Base-by-base conservation (phyloP, 441 rosid genomes). In the Viola pubescens region DNA sequence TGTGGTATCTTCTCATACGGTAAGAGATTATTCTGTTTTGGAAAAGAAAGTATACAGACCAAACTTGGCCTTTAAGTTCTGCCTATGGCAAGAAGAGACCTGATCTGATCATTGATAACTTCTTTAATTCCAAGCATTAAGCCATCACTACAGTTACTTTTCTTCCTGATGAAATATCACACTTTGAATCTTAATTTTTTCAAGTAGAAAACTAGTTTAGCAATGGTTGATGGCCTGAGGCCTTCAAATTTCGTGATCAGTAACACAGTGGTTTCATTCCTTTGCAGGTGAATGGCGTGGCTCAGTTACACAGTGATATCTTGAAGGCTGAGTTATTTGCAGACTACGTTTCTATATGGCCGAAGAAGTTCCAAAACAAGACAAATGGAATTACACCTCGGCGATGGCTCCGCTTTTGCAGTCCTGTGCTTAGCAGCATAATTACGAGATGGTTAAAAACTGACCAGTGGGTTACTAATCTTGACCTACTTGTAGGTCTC, bases 341-440 rank as follows among this genome's bases (percentile, higher is more conserved):
- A 44, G 97, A 94, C 81, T 94, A 88, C 63, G 95, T 88, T 62
- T 86, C 97, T 54, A 53, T 94, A 58, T 94, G 97, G 97, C 97
- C 97, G 48, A 82, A 70, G 73, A 90, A 86, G 75, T 89, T 94
- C 73, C 97, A 90, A 78, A 94, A 94, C 56, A 94, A 94, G 78
- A 94, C 97, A 58, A 94, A 94, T 66, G 99, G 96, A 60, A 86
- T 94, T 58, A 94, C 99, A 60, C 94, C 99, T 67, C 94, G 95
- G 48, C 82, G 97, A 46, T 94, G 99, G 97, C 90, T 94, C 63
- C 79, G 84, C 42, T 90, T 94, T 74, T 94, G 99, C 81, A 88
- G 84, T 75, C 97, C 96, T 56, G 95, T 88, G 83, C 94, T 90
- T 51, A 88, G 99, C 81, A 73, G 74, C 69, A 85, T 94, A 73